Base-by-base conservation (phyloP, 2,329 filamentous ascomycete species). In the Verticillium albo-atrum region DNA sequence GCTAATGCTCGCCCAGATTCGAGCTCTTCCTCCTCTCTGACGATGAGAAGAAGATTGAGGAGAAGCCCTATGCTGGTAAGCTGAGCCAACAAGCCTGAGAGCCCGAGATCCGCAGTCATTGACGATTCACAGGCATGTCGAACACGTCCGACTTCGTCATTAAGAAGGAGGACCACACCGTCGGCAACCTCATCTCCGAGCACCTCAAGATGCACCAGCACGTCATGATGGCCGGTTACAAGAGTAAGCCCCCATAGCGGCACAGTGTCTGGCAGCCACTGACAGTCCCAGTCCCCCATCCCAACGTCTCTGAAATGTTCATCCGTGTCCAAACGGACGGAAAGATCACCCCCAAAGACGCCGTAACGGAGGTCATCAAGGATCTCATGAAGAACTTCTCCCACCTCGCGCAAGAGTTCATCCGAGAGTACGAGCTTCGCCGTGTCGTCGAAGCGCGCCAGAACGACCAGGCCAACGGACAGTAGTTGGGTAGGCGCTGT, bases 91-190 rank as follows among this genome's bases (percentile, higher is more conserved):
- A 9, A 32, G 30, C 35, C 52, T 35, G n/a, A 58, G 17, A 47
- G n/a, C 23, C 55, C 56, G 35, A 47, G 34, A 15, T 23, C 20
- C n/a, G 12, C 20, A 47, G n/a, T 12, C 7, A 47, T 7, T 47
- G 42, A 26, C n/a, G 9, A 25, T 20, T 27, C 54, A 26, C 61
- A 95, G 92, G 92, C 70, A 92, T 96, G 72, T 91, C 94, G 25
- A 96, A 97, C 73, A 92, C 91, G n/a, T 90, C 92, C 10, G 90
- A 97, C 75, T 99, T 99, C 79, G 87, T 91, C 61, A 88, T 99
- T 77, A 91, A 92, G 77, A 98, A 97, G 75, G 95, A 99, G 75
- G 95, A 99, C 68, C 94, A 97, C 77, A 97, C 94, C 1, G 85
- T 99, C 27, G 95, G 89, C 68, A 97, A 99, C 74, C 83, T 99